phyloP scores from a whole-genome alignment of 306 rosid species.

The Chamaecrista fasciculata region DNA sequence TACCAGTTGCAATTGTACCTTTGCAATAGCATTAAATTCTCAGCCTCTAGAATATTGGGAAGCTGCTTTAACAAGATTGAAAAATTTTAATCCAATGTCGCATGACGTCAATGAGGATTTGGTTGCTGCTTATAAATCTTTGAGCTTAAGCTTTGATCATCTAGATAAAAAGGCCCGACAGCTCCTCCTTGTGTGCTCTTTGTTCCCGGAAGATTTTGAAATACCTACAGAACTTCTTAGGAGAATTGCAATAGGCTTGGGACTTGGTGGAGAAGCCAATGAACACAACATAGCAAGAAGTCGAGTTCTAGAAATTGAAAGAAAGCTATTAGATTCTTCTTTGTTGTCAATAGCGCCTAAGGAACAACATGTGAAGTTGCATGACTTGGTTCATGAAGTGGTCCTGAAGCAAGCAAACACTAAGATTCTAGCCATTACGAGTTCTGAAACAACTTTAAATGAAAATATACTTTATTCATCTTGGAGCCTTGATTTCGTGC shows the following conservation, averaged over 20 bases:
- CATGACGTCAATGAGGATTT: not conserved
- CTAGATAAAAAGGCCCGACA: slow-evolving; percentile 1
- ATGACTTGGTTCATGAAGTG: slow-evolving; percentile 2
- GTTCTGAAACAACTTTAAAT: not conserved
- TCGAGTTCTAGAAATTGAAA: not conserved
- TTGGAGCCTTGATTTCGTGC: not conserved
- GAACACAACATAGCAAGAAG: not conserved
- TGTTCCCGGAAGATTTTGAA: slow-evolving; percentile 29
- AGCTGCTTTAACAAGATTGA: not conserved
- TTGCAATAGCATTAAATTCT: slow-evolving; percentile 3
- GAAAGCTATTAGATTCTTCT: slow-evolving; percentile 9
- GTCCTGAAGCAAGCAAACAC: not conserved
- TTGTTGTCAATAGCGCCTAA: too few relatives aligned
- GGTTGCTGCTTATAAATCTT: not conserved
- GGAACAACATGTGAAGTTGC: too few relatives aligned
- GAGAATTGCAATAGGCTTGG: not conserved
- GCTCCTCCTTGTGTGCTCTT: slow-evolving; percentile 24
- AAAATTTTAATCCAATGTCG: not conserved
- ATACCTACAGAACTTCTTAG: not conserved
- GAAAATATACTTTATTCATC: slow-evolving; percentile 2
- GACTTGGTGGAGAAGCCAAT: not conserved
- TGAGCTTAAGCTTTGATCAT: slow-evolving; percentile 21
- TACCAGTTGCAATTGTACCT: not conserved
- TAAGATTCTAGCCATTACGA: not conserved
- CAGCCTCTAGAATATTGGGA: not conserved